These are phyloP conservation scores for Neonectria magnoliae DNA, from an alignment of 2,329 filamentous ascomycete genomes.

Conservation along the genomic window DNA sequence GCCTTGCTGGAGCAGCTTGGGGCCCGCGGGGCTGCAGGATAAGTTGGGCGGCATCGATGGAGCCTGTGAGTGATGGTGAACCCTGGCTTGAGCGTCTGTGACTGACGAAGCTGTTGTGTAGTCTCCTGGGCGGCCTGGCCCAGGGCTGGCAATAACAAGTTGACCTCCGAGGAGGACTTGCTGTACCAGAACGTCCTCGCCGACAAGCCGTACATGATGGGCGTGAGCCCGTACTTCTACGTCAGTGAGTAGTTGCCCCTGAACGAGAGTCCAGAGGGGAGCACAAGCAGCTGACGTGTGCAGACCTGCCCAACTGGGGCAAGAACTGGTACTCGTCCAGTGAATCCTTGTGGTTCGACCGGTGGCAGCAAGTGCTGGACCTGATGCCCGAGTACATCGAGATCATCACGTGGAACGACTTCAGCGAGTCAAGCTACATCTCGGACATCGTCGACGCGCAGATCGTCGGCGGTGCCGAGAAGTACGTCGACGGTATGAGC, in stretches of 20 bases:
- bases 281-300: neutral
- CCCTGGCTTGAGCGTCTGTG: neutral
- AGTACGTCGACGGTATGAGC: slow-evolving; percentile 58
- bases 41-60: slow-evolving; percentile 39
- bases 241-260: slow-evolving; percentile 50
- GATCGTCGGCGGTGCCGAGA: slow-evolving; percentile 55
- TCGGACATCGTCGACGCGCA: slow-evolving; percentile 54
- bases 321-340: slow-evolving; percentile 73
- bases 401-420: slow-evolving; percentile 64
- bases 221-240: slow-evolving; percentile 69
- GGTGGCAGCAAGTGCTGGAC: slow-evolving; percentile 64
- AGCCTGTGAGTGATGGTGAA: slow-evolving; percentile 30
- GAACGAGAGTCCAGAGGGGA: no score
- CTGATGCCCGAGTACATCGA: slow-evolving; percentile 58
- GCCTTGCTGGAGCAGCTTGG: slow-evolving; percentile 55
- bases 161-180: slow-evolving; percentile 48
- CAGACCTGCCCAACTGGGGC: slow-evolving; percentile 60
- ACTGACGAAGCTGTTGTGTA: slow-evolving; percentile 23
- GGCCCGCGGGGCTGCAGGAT: slow-evolving; percentile 31
- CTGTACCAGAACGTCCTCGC: slow-evolving; percentile 47
- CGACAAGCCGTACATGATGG: slow-evolving; percentile 60
- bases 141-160: slow-evolving; percentile 40
- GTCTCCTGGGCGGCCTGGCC: slow-evolving; percentile 56
- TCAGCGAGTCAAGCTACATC: slow-evolving; percentile 65
- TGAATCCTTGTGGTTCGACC: slow-evolving; percentile 69